phyloP scores from a whole-genome alignment of 805 yeast species.

The Suhomyces sp. region DNA sequence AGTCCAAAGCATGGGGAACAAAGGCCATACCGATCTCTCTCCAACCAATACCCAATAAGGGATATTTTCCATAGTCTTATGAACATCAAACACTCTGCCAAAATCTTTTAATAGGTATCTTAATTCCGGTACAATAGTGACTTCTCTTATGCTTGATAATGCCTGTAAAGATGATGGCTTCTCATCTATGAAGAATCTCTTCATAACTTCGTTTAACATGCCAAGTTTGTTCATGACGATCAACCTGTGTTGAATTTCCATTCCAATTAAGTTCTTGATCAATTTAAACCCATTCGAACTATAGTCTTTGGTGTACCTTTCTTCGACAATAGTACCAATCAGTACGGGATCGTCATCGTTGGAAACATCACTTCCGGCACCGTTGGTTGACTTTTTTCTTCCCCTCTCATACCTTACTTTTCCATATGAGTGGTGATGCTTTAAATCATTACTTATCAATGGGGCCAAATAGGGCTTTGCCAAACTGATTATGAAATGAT shows the following conservation, averaged over 20 bases:
- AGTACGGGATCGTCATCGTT: conserved; percentile 13
- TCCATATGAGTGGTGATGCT: conserved; percentile 54
- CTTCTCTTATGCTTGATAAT: conserved; percentile 62
- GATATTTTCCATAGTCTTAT: conserved; percentile 66
- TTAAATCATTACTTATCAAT: conserved; percentile 75
- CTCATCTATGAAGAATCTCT: conserved; percentile 83
- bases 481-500: conserved; percentile 85
- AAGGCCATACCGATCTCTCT: conserved; percentile 91
- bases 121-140: conserved; percentile 87
- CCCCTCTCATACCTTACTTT: conserved; percentile 21
- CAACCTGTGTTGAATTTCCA: conserved; percentile 84
- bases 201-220: conserved; percentile 63
- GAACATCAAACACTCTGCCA: conserved; percentile 75
- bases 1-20: conserved; percentile 78
- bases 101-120: conserved; percentile 68
- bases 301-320: conserved; percentile 33
- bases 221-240: conserved; percentile 80
- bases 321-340: conserved; percentile 32
- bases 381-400: neutral
- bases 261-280: conserved; percentile 55
- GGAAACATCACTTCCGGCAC: neutral
- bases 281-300: conserved; percentile 33
- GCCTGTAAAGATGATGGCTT: conserved; percentile 68
- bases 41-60: conserved; percentile 91
- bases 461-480: conserved; percentile 96